Evolutionary conservation across 2,329 filamentous ascomycete species (phyloP).

Genomic region (Neopestalotiopsis rosae): DNA sequence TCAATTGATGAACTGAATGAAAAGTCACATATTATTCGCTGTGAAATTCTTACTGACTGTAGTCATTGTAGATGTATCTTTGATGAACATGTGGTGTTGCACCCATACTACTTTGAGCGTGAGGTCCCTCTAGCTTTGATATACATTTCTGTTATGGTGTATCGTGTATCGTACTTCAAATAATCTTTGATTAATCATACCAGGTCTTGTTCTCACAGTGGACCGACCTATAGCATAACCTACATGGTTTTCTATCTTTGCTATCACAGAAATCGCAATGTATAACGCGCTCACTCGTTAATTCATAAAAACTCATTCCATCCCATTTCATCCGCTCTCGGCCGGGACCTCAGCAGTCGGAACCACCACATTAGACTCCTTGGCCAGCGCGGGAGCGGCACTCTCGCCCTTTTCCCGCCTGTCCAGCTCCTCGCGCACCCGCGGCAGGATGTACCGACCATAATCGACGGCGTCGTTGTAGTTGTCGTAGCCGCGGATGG

Average conservation of each 20-base stretch:
- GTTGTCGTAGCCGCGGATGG: conserved; percentile 66
- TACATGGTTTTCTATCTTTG: neutral
- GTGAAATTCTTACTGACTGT: too few species aligned
- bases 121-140: too few species aligned
- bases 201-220: neutral
- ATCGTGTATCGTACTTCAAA: too few species aligned
- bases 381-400: neutral
- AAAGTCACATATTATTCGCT: too few species aligned
- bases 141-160: too few species aligned
- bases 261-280: neutral
- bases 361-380: neutral
- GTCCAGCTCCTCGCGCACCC: conserved; percentile 61
- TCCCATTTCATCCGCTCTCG: neutral
- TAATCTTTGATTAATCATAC: too few species aligned
- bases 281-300: neutral
- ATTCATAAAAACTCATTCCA: neutral
- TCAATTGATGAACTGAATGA: too few species aligned
- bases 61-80: too few species aligned
- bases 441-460: conserved; percentile 59
- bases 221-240: neutral
- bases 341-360: neutral
- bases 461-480: conserved; percentile 65
- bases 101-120: too few species aligned
- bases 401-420: conserved; percentile 66
- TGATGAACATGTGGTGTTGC: too few species aligned